phyloP scores from a whole-genome alignment of 2,329 filamentous ascomycete genomes.

The Curvularia spicifera region DNA sequence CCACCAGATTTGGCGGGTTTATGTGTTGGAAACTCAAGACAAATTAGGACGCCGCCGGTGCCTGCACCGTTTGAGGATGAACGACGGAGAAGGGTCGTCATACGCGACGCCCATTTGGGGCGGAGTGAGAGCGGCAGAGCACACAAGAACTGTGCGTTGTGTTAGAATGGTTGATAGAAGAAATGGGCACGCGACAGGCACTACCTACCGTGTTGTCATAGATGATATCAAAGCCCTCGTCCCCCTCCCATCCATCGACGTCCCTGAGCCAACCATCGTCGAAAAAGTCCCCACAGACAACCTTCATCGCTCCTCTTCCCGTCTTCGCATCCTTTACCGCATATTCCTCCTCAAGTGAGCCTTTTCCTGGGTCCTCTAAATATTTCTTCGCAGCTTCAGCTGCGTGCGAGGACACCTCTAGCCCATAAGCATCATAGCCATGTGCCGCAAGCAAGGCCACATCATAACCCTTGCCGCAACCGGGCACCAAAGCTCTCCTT shows the following conservation, averaged over 20 bases:
- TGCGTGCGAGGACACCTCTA: conserved; percentile 68
- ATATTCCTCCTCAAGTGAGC: conserved; percentile 53
- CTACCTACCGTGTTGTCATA: conserved; percentile 66
- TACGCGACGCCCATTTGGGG: conserved; percentile 64
- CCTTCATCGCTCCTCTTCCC: conserved; percentile 60
- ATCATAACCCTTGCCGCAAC: conserved; percentile 83
- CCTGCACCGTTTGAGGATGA: not conserved
- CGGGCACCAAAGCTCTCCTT: conserved; percentile 74
- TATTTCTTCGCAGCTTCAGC: conserved; percentile 56
- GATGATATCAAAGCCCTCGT: conserved; percentile 66
- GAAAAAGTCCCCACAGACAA: conserved; percentile 72
- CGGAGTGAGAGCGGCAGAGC: conserved; percentile 62
- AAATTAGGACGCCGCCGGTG: conserved; percentile 60
- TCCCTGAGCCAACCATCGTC: conserved; percentile 62
- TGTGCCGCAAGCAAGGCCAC: conserved; percentile 74
- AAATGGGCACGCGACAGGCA: not conserved
- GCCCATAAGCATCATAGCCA: conserved; percentile 78
- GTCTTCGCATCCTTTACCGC: conserved; percentile 49
- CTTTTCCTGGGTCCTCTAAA: conserved; percentile 39
- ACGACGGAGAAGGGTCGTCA: conserved; percentile 60
- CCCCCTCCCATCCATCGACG: conserved; percentile 35
- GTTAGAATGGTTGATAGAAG: conserved; percentile 8
- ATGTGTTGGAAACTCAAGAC: conserved; percentile 78
- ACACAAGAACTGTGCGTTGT: conserved; percentile 62
- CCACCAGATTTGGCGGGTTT: conserved; percentile 71